Evolutionary conservation across 352 stramenopile genomes (phyloP), one percentile per base, ranked within the genome.

Genomic region (Pythium phragmitis): DNA sequence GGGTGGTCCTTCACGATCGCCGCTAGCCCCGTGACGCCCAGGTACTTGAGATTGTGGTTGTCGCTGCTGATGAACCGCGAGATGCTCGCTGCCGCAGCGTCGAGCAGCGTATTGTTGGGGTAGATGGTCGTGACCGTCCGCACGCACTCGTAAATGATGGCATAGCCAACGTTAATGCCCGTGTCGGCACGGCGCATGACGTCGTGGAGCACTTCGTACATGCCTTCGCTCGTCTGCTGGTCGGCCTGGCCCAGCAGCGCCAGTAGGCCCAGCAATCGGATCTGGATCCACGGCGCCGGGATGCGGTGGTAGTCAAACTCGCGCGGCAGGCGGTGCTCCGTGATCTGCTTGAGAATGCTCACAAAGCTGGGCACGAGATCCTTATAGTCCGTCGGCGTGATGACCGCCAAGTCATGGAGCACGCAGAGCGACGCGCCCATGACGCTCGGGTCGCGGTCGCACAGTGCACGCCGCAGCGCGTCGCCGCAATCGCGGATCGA

Each of bases 251-350:
- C 98, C 48, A 99, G 81, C 33, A 98, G 70, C 39, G 94, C 94
- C 45, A 99, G 76, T 60, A 99, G 97, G 57, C 98, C 96, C 19
- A 99, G 85, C 42, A 99, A 73, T 21, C 88, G 89, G 67, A 99
- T 98, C 82, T 99, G 98, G 68, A 99, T 99, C 98, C 98, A 99
- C 36, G 98, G 98, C 45, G 98, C 98, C 6, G 98, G 98, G 49
- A 99, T 99, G 49, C 97, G 91, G 77, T 99, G 98, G 82, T 99
- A 99, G 77, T 99, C 97, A 69, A 98, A 99, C 67, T 99, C 97
- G 46, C 91, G 88, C 28, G 98, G 98, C 48, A 99, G 79, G 4
- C 97, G 92, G 73, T 99, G 96, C 75, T 99, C 98, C 26, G 96
- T 97, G 79, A 99, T 99, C 86, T 99, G 98, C 83, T 99, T 99